Percentiles rank a stretch among this genome's conserved stretches.
Evolutionary conservation across 2,329 filamentous ascomycete genomes (phyloP).

Genomic region (Pezicula neosporulosa): DNA sequence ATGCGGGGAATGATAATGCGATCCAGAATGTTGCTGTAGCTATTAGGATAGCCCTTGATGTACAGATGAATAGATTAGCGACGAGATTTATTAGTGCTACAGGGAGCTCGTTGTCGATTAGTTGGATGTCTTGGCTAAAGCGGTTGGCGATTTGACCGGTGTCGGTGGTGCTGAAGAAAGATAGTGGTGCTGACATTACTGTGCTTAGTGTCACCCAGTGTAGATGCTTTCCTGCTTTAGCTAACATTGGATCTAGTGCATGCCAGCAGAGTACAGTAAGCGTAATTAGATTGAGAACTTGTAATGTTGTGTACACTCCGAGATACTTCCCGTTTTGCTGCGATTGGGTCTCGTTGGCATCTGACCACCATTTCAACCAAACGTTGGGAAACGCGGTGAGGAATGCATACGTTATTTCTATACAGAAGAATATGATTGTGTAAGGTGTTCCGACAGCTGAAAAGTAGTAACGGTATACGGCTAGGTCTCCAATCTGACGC

Average conservation of each 20-base stretch:
- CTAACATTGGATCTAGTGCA: background rate
- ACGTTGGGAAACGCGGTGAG: background rate
- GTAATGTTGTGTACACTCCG: too few species aligned
- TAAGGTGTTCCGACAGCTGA: slow-evolving; percentile 11
- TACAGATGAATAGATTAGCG: slow-evolving; percentile 1
- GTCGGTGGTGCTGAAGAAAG: slow-evolving; percentile 26
- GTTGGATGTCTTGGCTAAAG: slow-evolving; percentile 12
- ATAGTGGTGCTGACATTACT: background rate
- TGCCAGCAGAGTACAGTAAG: too few species aligned
- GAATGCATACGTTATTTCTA: background rate
- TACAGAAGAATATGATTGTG: background rate
- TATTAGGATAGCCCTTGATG: background rate
- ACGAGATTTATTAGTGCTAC: background rate
- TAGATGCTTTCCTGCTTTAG: background rate
- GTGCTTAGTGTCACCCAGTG: background rate
- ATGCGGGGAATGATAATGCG: background rate
- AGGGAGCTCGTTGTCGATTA: background rate
- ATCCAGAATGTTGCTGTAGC: background rate
- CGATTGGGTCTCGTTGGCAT: too few species aligned
- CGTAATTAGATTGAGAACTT: too few species aligned
- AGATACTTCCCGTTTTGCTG: too few species aligned
- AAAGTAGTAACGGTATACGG: slow-evolving; percentile 30
- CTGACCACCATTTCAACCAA: background rate
- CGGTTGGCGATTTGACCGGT: slow-evolving; percentile 36
- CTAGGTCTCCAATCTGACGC: background rate